These are phyloP conservation scores for Mortierella sp. DNA, from an alignment of 371 early-diverging fungal genomes.

Conservation along the genomic window DNA sequence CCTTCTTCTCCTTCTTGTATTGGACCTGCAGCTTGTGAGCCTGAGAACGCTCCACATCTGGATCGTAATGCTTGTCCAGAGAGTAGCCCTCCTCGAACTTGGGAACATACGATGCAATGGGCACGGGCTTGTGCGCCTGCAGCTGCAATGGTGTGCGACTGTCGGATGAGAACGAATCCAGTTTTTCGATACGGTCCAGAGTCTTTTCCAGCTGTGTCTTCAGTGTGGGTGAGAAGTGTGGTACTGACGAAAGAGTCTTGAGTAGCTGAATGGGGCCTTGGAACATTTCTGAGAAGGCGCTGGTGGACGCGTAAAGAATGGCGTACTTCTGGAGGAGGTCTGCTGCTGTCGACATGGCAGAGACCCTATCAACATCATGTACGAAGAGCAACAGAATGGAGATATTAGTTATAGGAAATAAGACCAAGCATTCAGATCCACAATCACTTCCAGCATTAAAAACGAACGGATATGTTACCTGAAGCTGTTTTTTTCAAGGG, in stretches of 20 bases:
- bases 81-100: conserved; percentile 90
- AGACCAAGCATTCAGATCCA: not conserved
- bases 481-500: conserved; percentile 39
- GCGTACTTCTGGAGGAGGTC: conserved; percentile 63
- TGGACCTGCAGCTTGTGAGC: conserved; percentile 80
- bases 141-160: conserved; percentile 79
- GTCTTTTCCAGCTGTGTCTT: conserved; percentile 32
- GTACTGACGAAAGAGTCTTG: conserved; percentile 25
- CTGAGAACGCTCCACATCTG: conserved; percentile 80
- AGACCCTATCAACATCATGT: conserved; percentile 27
- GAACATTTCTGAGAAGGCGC: conserved; percentile 73
- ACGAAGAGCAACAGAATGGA: not conserved
- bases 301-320: conserved; percentile 66
- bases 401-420: not conserved
- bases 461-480: too few species aligned
- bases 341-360: conserved; percentile 58
- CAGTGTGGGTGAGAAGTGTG: conserved; percentile 29
- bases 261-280: conserved; percentile 59
- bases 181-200: conserved; percentile 61
- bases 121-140: conserved; percentile 88
- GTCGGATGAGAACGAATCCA: conserved; percentile 67
- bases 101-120: conserved; percentile 91
- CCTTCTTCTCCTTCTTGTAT: conserved; percentile 91
- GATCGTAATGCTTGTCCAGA: conserved; percentile 86
- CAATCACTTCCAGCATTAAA: too few species aligned